Evolutionary conservation across 2,329 filamentous ascomycete genomes (phyloP), one percentile per base, ranked within the genome.

Genomic region (Fusarium albosuccineum): DNA sequence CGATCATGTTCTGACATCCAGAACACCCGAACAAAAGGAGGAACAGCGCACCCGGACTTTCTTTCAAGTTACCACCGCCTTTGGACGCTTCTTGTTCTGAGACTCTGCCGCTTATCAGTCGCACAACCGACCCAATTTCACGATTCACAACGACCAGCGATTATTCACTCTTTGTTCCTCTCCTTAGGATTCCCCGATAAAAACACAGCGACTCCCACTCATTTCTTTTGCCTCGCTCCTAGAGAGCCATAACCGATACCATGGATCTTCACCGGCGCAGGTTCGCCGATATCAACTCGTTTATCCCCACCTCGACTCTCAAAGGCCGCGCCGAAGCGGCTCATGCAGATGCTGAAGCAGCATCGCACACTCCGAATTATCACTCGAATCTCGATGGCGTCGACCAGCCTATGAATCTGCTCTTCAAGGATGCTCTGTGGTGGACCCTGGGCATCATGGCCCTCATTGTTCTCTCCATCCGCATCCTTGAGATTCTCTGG

Each of bases 391-490:
- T 91, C 63, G 85, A 84, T 70, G 88, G 88, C 56, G 88, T 91
- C 66, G 85, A 89, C 70, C 87, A 89, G 73, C 68, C 78, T 2
- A 79, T 84, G 68, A 89, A 91, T 74, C 75, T 87, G 67, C 69
- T 87, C 11, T 87, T 89, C 73, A 85, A 82, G 70, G 81, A 89
- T 66, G 76, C 82, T 39, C 73, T 90, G 11, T 90, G 87, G 87
- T 88, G 84, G 84, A 88, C 80, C 50, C 73, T 91, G 58, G 88
- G 88, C 16, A 82, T 83, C 58, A 77, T 87, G 57, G 87, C 80
- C 45, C 72, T 89, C 52, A 66, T 84, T 30, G 80, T 91, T 46
- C 79, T 91, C 37, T 50, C 76, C 17, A 80, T 89, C 64, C 82
- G 88, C 56, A 75, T 90, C 27, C 62, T 82, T 30, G 85, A 89